Conservation (phyloP, 495 filamentous ascomycete genomes). For the Penicillium coffeae region DNA sequence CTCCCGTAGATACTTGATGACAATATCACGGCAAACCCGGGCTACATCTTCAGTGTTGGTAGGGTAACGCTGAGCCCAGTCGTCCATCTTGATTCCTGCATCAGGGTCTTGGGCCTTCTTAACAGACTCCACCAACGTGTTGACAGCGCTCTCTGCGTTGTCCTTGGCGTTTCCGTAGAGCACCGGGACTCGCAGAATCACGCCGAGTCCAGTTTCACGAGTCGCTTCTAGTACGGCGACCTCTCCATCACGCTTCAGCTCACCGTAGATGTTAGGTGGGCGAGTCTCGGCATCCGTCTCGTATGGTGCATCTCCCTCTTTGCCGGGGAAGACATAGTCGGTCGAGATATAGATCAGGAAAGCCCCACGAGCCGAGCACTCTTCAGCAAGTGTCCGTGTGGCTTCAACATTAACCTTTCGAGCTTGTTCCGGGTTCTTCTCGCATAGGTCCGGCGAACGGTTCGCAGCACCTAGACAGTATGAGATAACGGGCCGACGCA, state of each 20-base stretch:
- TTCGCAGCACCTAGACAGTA: constrained; percentile 72
- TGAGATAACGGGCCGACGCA: constrained; percentile 8
- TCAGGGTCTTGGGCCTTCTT: constrained; percentile 60
- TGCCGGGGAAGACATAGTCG: constrained; percentile 89
- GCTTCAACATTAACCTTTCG: constrained; percentile 73
- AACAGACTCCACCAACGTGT: constrained; percentile 70
- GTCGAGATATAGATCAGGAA: constrained; percentile 90
- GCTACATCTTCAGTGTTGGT: constrained; percentile 85
- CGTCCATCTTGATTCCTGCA: constrained; percentile 72
- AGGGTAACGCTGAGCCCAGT: constrained; percentile 82
- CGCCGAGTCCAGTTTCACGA: constrained; percentile 47
- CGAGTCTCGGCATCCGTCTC: constrained; percentile 56
- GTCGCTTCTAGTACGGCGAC: constrained; percentile 62
- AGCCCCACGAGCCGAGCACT: constrained; percentile 57
- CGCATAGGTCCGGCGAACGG: constrained; percentile 80
- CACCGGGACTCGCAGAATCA: constrained; percentile 83
- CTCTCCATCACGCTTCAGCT: constrained; percentile 86
- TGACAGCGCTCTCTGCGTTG: constrained; percentile 74
- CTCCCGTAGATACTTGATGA: constrained; percentile 59
- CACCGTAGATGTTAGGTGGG: constrained; percentile 83
- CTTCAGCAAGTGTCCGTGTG: constrained; percentile 59
- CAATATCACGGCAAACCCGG: constrained; percentile 70
- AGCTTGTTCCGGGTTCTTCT: constrained; percentile 71
- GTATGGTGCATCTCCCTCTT: constrained; percentile 82
- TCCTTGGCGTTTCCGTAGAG: constrained; percentile 67